phyloP scores from a whole-genome alignment of 495 filamentous ascomycete genomes.

The Tuber microsphaerosporum region DNA sequence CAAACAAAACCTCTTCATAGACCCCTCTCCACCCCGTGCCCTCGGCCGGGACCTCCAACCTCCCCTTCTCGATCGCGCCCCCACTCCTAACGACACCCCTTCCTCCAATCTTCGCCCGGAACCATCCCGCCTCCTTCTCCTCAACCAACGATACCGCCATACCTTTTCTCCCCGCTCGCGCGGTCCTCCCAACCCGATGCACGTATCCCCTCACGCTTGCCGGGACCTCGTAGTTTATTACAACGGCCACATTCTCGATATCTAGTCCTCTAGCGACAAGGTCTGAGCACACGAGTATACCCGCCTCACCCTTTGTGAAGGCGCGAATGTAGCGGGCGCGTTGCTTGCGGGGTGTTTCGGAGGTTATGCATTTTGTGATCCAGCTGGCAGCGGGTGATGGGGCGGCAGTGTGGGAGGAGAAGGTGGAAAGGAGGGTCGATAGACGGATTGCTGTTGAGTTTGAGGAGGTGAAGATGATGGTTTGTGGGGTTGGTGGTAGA shows the following conservation, averaged over 20 bases:
- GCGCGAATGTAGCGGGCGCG: conserved; percentile 32
- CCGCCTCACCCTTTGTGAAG: conserved; percentile 32
- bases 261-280: conserved; percentile 91
- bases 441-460: conserved; percentile 78
- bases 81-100: conserved; percentile 43
- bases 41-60: conserved; percentile 28
- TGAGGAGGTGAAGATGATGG: conserved; percentile 80
- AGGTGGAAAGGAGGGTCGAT: conserved; percentile 57
- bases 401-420: neutral
- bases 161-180: conserved; percentile 69
- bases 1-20: conserved; percentile 34
- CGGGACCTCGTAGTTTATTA: conserved; percentile 94
- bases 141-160: conserved; percentile 76
- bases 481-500: conserved; percentile 42
- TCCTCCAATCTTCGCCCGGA: conserved; percentile 67
- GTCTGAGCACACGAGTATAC: conserved; percentile 73
- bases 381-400: conserved; percentile 9
- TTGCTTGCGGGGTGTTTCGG: conserved; percentile 39
- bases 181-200: conserved; percentile 86
- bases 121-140: conserved; percentile 74
- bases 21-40: conserved; percentile 33
- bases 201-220: conserved; percentile 81
- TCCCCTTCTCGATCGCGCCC: conserved; percentile 27
- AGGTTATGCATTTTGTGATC: conserved; percentile 32
- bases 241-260: conserved; percentile 65